Conservation (phyloP, 1,284 basidiomycete species). For the Meira miltonrushii region DNA sequence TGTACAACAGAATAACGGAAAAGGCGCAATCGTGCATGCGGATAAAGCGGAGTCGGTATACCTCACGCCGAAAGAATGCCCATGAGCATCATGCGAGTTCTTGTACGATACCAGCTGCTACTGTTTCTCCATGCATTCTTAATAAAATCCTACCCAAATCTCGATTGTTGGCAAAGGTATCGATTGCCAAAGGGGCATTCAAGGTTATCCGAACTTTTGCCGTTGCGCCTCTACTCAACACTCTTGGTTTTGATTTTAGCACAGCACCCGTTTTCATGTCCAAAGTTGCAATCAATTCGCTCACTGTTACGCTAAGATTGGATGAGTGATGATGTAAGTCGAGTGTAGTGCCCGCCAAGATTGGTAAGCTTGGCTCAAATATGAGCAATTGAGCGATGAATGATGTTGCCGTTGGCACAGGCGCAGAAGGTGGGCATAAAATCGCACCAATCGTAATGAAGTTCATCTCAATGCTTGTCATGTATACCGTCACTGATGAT, state of each 20-base stretch:
- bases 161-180: constrained; percentile 83
- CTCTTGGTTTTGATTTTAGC: constrained; percentile 69
- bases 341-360: constrained; percentile 79
- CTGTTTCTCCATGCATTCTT: constrained; percentile 83
- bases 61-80: too few relatives aligned
- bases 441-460: constrained; percentile 80
- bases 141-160: constrained; percentile 91
- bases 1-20: too few relatives aligned
- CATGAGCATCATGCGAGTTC: constrained; percentile 14
- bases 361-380: constrained; percentile 85
- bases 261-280: constrained; percentile 74
- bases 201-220: constrained; percentile 72
- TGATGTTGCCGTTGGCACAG: constrained; percentile 67
- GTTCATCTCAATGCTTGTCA: constrained; percentile 77
- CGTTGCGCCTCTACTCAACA: constrained; percentile 73
- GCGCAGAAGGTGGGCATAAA: constrained; percentile 68
- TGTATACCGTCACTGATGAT: constrained; percentile 76
- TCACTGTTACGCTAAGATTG: constrained; percentile 81
- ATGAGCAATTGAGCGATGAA: constrained; percentile 86
- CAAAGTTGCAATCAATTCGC: constrained; percentile 69
- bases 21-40: too few relatives aligned
- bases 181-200: constrained; percentile 53
- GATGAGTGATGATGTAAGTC: constrained; percentile 83
- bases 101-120: constrained; percentile 70
- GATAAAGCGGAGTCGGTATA: too few relatives aligned